Conservation (phyloP, 2,329 filamentous ascomycete species). For the Aspergillus aculeatus region DNA sequence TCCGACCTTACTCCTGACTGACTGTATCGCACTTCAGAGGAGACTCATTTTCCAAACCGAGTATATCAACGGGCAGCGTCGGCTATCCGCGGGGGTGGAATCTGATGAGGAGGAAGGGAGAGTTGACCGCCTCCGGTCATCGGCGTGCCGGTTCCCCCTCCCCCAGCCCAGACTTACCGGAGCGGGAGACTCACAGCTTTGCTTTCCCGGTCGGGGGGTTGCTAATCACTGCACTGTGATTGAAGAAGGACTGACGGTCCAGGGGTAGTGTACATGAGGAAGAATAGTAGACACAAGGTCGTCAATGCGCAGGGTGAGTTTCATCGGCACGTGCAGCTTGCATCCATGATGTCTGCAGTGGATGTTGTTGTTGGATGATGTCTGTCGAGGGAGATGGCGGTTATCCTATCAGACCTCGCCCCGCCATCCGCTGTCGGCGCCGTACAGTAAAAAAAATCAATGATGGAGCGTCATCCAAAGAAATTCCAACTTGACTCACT, state of each 20-base stretch:
- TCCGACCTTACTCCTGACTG: no score
- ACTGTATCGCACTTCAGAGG: no score
- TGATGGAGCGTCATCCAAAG: constrained; percentile 1
- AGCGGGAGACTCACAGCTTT: background rate
- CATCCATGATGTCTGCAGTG: no score
- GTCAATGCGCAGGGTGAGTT: no score
- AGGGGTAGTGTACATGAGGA: no score
- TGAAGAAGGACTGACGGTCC: background rate
- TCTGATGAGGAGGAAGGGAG: background rate
- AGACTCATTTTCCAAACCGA: background rate
- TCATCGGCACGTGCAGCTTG: no score
- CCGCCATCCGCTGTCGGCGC: constrained; percentile 20
- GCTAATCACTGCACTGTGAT: constrained; percentile 9
- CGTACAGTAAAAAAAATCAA: background rate
- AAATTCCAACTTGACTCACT: constrained; percentile 15
- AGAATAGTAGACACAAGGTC: no score
- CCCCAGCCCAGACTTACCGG: background rate
- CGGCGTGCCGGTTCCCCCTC: constrained; percentile 5
- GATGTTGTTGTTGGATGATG: no score
- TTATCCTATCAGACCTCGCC: background rate
- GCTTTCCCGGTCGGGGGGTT: background rate
- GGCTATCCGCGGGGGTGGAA: constrained; percentile 10
- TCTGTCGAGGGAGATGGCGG: no score
- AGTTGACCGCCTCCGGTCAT: constrained; percentile 12
- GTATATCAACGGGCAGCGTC: background rate